Percentiles rank a stretch among this genome's conserved stretches.
Evolutionary conservation across 305 asterid genomes (phyloP).

Genomic region (Caryopteris hybrid): DNA sequence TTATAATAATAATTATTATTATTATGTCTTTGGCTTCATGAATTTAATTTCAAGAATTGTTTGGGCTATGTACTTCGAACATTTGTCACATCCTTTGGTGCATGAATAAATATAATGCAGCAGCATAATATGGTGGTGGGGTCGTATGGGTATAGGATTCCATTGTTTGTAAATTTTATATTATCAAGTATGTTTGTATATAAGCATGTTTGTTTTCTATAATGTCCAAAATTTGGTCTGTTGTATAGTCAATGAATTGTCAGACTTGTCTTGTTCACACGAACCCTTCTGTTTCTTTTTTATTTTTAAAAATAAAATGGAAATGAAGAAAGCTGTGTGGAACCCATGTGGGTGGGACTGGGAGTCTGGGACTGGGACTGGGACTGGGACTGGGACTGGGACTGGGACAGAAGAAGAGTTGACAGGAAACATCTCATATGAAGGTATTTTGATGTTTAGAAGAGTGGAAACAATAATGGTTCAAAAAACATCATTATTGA

Average conservation of each 20-base stretch:
- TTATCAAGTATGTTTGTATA: background rate
- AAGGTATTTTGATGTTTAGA: background rate
- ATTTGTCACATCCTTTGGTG: slow-evolving; percentile 8
- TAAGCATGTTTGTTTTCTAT: slow-evolving; percentile 14
- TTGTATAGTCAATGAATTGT: slow-evolving; percentile 3
- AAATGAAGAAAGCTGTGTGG: too few species aligned
- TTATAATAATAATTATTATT: background rate
- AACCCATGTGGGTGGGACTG: too few species aligned
- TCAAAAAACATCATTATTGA: background rate
- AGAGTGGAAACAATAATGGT: background rate
- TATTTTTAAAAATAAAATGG: background rate
- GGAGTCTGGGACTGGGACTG: too few species aligned
- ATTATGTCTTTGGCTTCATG: slow-evolving; percentile 14
- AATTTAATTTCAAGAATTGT: slow-evolving; percentile 16
- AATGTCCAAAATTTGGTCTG: background rate
- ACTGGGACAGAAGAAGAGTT: background rate
- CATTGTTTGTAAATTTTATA: background rate
- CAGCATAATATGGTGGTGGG: background rate
- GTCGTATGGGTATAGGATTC: slow-evolving; percentile 19
- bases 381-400: background rate
- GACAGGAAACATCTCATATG: background rate
- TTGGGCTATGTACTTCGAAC: slow-evolving; percentile 20
- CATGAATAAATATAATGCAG: slow-evolving; percentile 8
- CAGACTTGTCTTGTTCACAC: slow-evolving; percentile 20
- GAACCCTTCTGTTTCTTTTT: too few species aligned